Conservation (phyloP, 148 eudicot genomes). For the Polygonum aviculare region DNA sequence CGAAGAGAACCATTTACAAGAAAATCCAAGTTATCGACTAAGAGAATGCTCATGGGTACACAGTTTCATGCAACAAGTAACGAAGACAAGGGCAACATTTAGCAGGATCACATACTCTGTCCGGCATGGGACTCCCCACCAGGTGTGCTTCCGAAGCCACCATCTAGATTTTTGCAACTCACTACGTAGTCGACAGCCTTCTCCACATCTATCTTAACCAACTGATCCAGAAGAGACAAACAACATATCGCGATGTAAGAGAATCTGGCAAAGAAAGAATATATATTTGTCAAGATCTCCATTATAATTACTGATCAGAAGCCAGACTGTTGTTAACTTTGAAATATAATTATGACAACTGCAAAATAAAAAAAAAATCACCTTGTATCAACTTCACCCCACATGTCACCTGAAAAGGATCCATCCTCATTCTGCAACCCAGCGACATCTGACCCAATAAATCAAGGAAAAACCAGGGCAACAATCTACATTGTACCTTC, state of each 20-base stretch:
- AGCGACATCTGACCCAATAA: constrained; percentile 45
- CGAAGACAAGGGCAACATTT: neutral
- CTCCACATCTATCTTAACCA: constrained; percentile 79
- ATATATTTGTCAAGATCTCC: neutral
- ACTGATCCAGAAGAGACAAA: constrained; percentile 53
- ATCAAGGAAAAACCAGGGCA: constrained; percentile 27
- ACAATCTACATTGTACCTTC: neutral
- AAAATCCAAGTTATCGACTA: neutral
- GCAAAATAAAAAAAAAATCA: constrained; percentile 14
- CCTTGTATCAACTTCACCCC: constrained; percentile 98
- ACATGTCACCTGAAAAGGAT: constrained; percentile 88
- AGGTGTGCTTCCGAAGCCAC: constrained; percentile 90
- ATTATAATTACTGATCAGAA: neutral
- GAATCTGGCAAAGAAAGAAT: constrained; percentile 38
- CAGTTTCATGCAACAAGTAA: too few species aligned
- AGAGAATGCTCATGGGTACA: neutral
- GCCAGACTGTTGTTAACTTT: neutral
- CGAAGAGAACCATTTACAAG: neutral
- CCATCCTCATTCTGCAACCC: constrained; percentile 89
- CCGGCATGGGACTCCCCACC: constrained; percentile 96
- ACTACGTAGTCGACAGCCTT: constrained; percentile 79
- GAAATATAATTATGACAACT: neutral
- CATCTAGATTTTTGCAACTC: constrained; percentile 89
- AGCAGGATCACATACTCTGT: constrained; percentile 47
- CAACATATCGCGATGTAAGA: constrained; percentile 84